Evolutionary conservation across 495 filamentous ascomycete species (phyloP), one percentile per base, ranked within the genome.

Genomic region (Aspergillus cristatus): DNA sequence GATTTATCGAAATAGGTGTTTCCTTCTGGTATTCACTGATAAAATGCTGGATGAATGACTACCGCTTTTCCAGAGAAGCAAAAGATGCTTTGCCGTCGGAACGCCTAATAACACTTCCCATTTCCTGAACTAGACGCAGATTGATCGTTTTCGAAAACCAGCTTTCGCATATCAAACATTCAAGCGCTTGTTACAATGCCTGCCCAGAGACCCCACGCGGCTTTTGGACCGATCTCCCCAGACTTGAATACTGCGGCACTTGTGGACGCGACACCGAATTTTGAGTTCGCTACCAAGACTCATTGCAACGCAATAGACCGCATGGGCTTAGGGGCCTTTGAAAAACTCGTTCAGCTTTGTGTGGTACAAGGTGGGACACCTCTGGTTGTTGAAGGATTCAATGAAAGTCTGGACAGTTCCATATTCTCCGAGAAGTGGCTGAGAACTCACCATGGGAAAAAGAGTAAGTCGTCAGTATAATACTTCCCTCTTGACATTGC

Each of bases 311-410:
- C 83, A 50, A 81, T 94, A 32, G 70, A 82, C 35, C 67, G 76
- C 34, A 72, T 84, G 37, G 79, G 82, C 2, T 63, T 82, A 2
- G 77, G 82, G 13, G 71, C 73, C 3, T 89, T 97, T 39, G 84
- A 94, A 57, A 81, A 81, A 48, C 68, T 94, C 4, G 77, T 95
- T 1, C 63, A 79, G 15, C 64, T 81, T 2, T 79, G 89, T 49
- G 87, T 95, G 7, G 78, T 94, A 33, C 64, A 79, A n/a, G 76
- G 79, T 14, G 90, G 90, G 5, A 82, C 80, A 38, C 90, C 90
- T 10, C 65, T 97, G 14, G 84, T 97, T 28, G 77, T 97, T 30
- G 84, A 91, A 55, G 87, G 86, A 16, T 96, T 86, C 68, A 63
- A 84, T 16, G 46, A 70, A 11, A 67, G 75, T 13, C 62, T 82